Base-by-base conservation (phyloP, 768 basidiomycete species). In the Postia placenta region DNA sequence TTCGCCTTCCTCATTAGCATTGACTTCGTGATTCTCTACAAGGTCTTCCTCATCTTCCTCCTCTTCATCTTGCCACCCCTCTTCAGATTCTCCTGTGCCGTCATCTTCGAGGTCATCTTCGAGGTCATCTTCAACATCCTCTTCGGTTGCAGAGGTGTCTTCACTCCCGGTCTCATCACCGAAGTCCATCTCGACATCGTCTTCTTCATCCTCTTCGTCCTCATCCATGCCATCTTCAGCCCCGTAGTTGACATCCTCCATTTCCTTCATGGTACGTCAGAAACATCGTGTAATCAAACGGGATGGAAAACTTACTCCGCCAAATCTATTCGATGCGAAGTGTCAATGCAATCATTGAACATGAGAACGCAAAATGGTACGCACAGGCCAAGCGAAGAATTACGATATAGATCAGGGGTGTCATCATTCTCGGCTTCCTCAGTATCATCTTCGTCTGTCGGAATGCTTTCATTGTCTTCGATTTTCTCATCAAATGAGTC, bases 381-480 rank as follows among this genome's bases (percentile, higher is more conserved):
- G 56, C 60, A 84, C 93, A 98, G 93, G 53, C 94, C 96, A 30
- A 99, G 76, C 9, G 96, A 90, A 1, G 96, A 98, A 65, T 92
- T 93, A 39, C 94, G 85, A 68, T 98, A 98, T 17, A 98, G 70
- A 66, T 98, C 92, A 3, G 92, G 91, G 1, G 92, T 91, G 63
- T 89, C 87, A 63, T 89, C 87, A 7, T 86, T 78, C 24, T 67
- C 75, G 23, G 63, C 67, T 28, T 72, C 79, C 45, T 75, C 80
- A 5, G 69, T 72, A 17, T 77, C 77, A n/a, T 80, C 7, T 3
- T 81, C 80, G 1, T 72, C 69, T 0, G 63, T 66, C 41, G 69
- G 62, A 40, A 80, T 81, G 1, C 75, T 71, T 9, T 74, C 78
- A 22, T 64, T 63, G 15, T 56, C 76, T 67, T 42, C 66, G 45